Evolutionary conservation across 345 rosid species (phyloP).

Genomic region (Theobroma cacao): DNA sequence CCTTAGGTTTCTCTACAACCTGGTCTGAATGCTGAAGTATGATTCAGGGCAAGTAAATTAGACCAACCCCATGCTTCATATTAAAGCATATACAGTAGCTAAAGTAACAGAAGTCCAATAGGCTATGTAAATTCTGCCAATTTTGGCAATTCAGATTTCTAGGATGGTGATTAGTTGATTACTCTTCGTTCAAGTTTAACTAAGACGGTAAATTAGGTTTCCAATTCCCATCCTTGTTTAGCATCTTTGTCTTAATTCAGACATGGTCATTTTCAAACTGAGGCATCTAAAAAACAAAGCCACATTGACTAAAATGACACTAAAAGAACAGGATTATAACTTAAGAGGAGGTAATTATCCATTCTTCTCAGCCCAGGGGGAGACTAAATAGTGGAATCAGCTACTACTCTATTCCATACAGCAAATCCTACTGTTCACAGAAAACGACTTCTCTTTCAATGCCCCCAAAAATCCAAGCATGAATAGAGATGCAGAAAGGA

Average conservation of each 20-base stretch:
- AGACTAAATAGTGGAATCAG: conserved; percentile 17
- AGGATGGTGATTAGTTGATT: background rate
- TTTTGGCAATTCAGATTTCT: background rate
- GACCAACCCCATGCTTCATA: conserved; percentile 14
- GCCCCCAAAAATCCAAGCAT: conserved; percentile 40
- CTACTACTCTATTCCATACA: conserved; percentile 24
- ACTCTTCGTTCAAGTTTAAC: background rate
- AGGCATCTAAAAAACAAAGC: background rate
- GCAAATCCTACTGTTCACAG: conserved; percentile 47
- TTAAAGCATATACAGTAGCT: background rate
- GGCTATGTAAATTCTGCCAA: background rate
- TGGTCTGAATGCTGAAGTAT: conserved; percentile 8
- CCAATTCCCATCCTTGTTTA: background rate
- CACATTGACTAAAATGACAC: background rate
- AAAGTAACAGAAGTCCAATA: background rate
- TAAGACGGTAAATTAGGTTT: background rate
- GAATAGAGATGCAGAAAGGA: conserved; percentile 37
- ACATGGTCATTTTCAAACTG: background rate
- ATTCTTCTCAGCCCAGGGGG: conserved; percentile 27
- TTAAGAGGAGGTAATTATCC: conserved; percentile 1
- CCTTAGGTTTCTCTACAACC: conserved; percentile 14
- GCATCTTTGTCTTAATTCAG: background rate
- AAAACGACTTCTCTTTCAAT: conserved; percentile 46
- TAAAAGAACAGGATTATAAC: background rate
- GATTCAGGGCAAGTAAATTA: conserved; percentile 10